Evolutionary conservation across 768 basidiomycete species (phyloP).

Genomic region (Xerocomellus dryophilus): DNA sequence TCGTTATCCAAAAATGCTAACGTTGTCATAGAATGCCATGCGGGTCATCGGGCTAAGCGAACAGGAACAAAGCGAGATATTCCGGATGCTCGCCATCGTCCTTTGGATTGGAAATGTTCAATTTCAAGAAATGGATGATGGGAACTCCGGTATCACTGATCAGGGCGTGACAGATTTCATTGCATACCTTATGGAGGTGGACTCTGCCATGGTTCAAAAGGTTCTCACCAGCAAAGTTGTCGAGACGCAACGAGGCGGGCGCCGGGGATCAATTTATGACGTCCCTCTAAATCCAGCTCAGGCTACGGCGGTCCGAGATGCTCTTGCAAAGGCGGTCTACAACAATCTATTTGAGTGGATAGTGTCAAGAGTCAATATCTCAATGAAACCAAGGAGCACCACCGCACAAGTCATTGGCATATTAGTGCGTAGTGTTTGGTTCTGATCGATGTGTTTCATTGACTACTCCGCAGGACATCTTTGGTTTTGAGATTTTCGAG

Average conservation of each 20-base stretch:
- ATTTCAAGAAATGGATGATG: constrained; percentile 84
- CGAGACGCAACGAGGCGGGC: constrained; percentile 91
- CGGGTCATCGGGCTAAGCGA: constrained; percentile 81
- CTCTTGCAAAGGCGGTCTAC: constrained; percentile 93
- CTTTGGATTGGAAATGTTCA: constrained; percentile 97
- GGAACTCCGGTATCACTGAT: constrained; percentile 79
- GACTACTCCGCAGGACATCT: constrained; percentile 70
- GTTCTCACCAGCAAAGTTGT: constrained; percentile 80
- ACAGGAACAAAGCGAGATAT: constrained; percentile 88
- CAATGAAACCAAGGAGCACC: constrained; percentile 84
- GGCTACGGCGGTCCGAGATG: constrained; percentile 84
- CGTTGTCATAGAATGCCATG: constrained; percentile 78
- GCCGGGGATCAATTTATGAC: constrained; percentile 94
- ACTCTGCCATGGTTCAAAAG: constrained; percentile 76
- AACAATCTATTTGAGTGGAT: constrained; percentile 99
- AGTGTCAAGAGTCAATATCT: constrained; percentile 90
- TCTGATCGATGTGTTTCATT: neutral
- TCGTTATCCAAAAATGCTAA: constrained; percentile 3
- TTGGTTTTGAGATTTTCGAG: constrained; percentile 98
- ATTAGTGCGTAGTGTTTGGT: constrained; percentile 47
- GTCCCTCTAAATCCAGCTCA: constrained; percentile 94
- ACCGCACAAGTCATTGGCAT: constrained; percentile 88
- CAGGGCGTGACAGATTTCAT: constrained; percentile 92
- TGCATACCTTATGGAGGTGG: constrained; percentile 89
- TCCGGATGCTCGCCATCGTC: constrained; percentile 86